These are phyloP conservation scores for Rhizopogon roseolus DNA, from an alignment of 768 basidiomycete species.

Conservation along the genomic window DNA sequence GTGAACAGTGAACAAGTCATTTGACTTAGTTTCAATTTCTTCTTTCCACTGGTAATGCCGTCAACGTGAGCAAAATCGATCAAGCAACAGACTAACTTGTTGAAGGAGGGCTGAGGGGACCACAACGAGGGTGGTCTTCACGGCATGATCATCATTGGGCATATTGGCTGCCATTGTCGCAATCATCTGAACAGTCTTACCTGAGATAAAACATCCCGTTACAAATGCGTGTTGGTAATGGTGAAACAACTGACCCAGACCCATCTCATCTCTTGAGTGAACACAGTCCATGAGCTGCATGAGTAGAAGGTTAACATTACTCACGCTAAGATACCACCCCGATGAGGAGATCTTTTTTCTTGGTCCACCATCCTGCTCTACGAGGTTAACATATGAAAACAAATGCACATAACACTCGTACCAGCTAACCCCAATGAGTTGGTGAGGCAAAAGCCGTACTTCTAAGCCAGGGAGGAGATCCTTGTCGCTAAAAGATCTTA, in stretches of 20 bases:
- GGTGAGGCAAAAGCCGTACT: slow-evolving; percentile 67
- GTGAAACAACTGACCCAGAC: slow-evolving; percentile 35
- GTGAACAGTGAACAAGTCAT: slow-evolving; percentile 55
- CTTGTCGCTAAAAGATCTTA: slow-evolving; percentile 32
- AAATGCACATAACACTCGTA: slow-evolving; percentile 14
- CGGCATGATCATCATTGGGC: slow-evolving; percentile 40
- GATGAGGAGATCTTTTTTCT: slow-evolving; percentile 41
- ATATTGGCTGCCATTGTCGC: slow-evolving; percentile 70
- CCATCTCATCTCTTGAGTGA: slow-evolving; percentile 59
- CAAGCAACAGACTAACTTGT: slow-evolving; percentile 39
- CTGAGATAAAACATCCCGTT: slow-evolving; percentile 18
- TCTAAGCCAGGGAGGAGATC: slow-evolving; percentile 66
- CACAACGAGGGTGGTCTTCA: slow-evolving; percentile 63
- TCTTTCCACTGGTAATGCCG: slow-evolving; percentile 54
- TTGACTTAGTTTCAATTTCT: slow-evolving; percentile 66
- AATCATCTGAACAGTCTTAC: slow-evolving; percentile 78
- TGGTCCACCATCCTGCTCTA: slow-evolving; percentile 61
- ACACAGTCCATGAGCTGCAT: slow-evolving; percentile 3
- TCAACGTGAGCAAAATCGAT: neutral
- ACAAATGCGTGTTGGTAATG: neutral
- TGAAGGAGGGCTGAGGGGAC: slow-evolving; percentile 72
- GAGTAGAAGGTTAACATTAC: slow-evolving; percentile 12
- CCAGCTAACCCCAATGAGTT: slow-evolving; percentile 76
- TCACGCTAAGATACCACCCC: slow-evolving; percentile 62
- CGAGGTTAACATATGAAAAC: neutral